phyloP scores from a whole-genome alignment of 139 green algal genomes.

The Microglena sp. region DNA sequence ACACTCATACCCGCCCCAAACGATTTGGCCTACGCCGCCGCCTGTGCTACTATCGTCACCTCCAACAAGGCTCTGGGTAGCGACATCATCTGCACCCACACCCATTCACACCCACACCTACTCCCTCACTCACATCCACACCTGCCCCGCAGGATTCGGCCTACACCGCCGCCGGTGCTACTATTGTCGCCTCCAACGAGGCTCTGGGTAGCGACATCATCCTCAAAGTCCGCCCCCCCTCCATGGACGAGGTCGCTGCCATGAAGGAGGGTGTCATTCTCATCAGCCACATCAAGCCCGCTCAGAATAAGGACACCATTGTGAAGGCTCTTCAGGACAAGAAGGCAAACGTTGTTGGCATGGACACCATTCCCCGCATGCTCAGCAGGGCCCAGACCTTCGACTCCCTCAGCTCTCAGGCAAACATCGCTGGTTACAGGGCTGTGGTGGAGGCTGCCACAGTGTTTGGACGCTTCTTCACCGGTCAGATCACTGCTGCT shows the following conservation, averaged over 20 bases:
- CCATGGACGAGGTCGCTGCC: constrained; percentile 37
- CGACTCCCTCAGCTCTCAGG: constrained; percentile 74
- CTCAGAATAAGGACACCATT: constrained; percentile 64
- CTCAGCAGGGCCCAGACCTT: constrained; percentile 72
- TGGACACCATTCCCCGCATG: constrained; percentile 85
- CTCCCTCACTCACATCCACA: too few species aligned
- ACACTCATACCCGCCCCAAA: too few species aligned
- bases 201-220: constrained; percentile 56
- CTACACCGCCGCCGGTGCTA: constrained; percentile 53
- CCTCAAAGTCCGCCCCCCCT: constrained; percentile 52
- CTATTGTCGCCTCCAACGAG: constrained; percentile 29
- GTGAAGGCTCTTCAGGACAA: constrained; percentile 48
- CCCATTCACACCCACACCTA: too few species aligned
- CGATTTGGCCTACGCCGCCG: constrained; percentile 52
- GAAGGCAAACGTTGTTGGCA: constrained; percentile 61
- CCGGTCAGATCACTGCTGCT: constrained; percentile 83
- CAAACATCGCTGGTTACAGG: constrained; percentile 65
- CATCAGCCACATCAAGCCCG: constrained; percentile 69
- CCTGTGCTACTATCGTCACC: constrained; percentile 51
- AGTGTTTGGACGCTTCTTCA: constrained; percentile 77
- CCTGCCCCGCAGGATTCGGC: constrained; percentile 63
- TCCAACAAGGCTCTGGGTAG: constrained; percentile 30
- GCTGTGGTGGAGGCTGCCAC: constrained; percentile 69
- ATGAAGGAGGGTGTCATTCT: constrained; percentile 57
- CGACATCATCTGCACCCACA: too few species aligned